These are phyloP conservation scores for Stentor coeruleus DNA, from an alignment of 73 alveolate genomes.

Conservation along the genomic window DNA sequence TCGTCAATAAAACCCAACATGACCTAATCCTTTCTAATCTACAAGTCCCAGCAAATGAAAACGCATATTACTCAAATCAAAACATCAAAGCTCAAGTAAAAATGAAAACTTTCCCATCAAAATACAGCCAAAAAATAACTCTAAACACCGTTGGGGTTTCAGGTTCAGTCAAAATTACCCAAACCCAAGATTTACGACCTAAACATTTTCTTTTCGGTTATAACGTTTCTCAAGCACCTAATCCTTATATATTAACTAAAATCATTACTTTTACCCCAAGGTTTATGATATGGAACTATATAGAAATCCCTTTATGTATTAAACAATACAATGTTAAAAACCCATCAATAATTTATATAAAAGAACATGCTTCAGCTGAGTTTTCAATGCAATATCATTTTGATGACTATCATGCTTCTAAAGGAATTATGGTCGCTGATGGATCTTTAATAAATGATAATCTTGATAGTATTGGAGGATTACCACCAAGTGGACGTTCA, in stretches of 20 bases:
- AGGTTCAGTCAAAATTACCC: not conserved
- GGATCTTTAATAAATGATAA: not conserved
- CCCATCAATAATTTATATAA: not conserved
- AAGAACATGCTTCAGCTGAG: not conserved
- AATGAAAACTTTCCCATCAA: not conserved
- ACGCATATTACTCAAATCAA: not conserved
- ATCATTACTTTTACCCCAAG: not conserved
- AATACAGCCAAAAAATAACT: not conserved
- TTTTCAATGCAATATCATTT: slow-evolving; percentile 4
- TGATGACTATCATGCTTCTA: not conserved
- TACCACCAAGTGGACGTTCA: too few relatives aligned
- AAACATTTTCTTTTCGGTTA: not conserved
- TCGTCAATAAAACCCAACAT: not conserved
- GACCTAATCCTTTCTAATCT: not conserved
- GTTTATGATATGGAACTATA: not conserved
- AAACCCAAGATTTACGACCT: not conserved
- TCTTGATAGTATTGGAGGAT: too few relatives aligned
- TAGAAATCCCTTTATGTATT: not conserved
- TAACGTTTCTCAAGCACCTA: not conserved
- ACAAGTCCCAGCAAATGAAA: not conserved
- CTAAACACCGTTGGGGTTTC: not conserved
- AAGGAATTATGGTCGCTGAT: not conserved
- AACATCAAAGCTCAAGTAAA: not conserved
- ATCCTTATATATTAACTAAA: not conserved
- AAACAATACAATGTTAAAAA: not conserved